A percentile compares a stretch with the other conserved stretches of the same genome.
These are phyloP conservation scores for Aspergillus baeticus DNA, from an alignment of 495 filamentous ascomycete genomes.

Conservation along the genomic window DNA sequence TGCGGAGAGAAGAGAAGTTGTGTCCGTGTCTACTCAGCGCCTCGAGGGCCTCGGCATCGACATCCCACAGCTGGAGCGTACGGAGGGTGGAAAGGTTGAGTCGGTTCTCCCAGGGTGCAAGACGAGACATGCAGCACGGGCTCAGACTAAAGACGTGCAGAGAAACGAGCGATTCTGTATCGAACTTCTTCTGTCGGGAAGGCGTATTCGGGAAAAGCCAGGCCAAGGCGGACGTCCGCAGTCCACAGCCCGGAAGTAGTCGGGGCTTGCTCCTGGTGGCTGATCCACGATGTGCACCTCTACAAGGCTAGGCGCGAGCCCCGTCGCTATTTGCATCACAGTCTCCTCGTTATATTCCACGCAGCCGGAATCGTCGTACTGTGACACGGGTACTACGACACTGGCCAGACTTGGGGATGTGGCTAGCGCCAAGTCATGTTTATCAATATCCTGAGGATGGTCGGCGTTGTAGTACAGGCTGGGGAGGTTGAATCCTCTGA, in stretches of 20 bases:
- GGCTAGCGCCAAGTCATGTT: neutral
- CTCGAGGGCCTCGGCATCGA: neutral
- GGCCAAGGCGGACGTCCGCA: neutral
- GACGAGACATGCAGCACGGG: neutral
- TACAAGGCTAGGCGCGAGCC: neutral
- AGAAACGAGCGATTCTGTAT: too few relatives aligned
- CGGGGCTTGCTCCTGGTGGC: neutral
- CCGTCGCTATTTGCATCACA: neutral
- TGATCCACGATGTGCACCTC: neutral
- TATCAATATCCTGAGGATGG: neutral
- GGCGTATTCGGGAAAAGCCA: too few relatives aligned
- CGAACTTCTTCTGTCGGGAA: too few relatives aligned
- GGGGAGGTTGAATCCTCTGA: neutral
- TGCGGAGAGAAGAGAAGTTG: neutral
- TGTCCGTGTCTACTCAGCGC: neutral
- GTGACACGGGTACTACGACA: neutral
- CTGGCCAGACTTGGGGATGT: neutral
- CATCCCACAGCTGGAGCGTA: neutral
- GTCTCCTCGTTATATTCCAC: slow-evolving; percentile 5
- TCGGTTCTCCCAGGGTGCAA: neutral
- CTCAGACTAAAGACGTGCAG: too few relatives aligned
- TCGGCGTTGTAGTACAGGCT: neutral
- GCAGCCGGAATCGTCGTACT: neutral
- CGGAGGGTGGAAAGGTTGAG: neutral
- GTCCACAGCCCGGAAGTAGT: neutral